These are phyloP conservation scores for Perkinsus olseni DNA, from an alignment of 169 alveolate species.

Conservation along the genomic window DNA sequence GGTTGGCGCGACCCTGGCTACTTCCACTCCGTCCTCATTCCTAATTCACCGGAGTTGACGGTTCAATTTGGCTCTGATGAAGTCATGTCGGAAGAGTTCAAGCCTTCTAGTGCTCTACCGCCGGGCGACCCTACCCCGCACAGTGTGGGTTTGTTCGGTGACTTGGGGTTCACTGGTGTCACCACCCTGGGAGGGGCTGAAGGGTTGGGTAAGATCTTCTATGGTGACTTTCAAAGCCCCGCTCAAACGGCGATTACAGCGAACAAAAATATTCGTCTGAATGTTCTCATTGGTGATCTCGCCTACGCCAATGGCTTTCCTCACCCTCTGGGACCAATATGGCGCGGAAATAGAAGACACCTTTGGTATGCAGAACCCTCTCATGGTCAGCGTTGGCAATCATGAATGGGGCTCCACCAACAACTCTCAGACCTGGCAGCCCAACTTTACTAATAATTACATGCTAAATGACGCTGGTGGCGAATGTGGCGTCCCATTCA, in stretches of 20 bases:
- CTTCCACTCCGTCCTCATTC: background rate
- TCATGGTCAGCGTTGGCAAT: background rate
- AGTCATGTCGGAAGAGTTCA: background rate
- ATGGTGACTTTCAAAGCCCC: background rate
- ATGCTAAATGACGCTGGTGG: background rate
- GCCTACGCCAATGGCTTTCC: background rate
- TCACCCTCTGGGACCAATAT: background rate
- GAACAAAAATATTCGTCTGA: background rate
- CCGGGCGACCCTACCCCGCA: background rate
- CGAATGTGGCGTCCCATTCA: background rate
- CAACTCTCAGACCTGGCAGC: background rate
- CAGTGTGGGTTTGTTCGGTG: background rate
- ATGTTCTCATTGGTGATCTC: background rate
- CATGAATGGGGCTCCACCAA: background rate
- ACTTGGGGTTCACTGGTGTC: background rate
- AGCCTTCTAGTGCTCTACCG: background rate
- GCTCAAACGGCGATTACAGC: background rate
- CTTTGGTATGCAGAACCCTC: background rate
- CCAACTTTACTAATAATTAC: background rate
- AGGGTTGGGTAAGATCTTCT: background rate
- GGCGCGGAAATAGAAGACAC: background rate
- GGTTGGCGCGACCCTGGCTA: background rate
- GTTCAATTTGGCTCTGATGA: background rate
- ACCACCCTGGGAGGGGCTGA: background rate
- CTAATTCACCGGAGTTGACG: background rate